Conservation (phyloP, 2,329 filamentous ascomycete species). For the Fusarium sp. region DNA sequence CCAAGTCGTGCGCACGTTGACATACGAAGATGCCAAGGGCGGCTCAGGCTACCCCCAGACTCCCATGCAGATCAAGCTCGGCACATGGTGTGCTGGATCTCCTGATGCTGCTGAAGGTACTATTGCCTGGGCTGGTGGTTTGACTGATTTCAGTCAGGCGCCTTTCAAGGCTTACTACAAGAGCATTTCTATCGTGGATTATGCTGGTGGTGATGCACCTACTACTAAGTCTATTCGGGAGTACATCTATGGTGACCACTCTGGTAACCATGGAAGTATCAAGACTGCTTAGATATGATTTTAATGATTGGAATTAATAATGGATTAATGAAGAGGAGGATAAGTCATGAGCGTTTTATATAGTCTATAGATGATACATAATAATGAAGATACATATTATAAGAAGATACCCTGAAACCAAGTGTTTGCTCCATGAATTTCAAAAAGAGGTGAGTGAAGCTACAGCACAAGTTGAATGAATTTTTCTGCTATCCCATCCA, state of each 20-base stretch:
- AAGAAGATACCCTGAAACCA: background rate
- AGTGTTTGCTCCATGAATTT: too few relatives aligned
- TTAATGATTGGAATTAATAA: slow-evolving; percentile 12
- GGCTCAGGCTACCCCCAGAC: slow-evolving; percentile 75
- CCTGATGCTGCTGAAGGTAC: slow-evolving; percentile 73
- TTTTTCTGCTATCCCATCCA: too few relatives aligned
- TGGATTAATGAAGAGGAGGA: slow-evolving; percentile 25
- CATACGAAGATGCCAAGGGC: slow-evolving; percentile 66
- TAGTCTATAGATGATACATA: slow-evolving; percentile 14
- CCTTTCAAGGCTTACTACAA: slow-evolving; percentile 60
- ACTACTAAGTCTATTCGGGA: slow-evolving; percentile 51
- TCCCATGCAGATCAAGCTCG: slow-evolving; percentile 76
- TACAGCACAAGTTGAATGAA: too few relatives aligned
- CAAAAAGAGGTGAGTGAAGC: too few relatives aligned
- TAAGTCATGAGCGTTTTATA: slow-evolving; percentile 3
- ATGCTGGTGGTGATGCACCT: slow-evolving; percentile 52
- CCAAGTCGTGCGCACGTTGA: slow-evolving; percentile 68
- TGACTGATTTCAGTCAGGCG: slow-evolving; percentile 56
- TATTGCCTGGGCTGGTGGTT: slow-evolving; percentile 74
- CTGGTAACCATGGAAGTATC: slow-evolving; percentile 58
- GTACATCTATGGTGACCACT: slow-evolving; percentile 56
- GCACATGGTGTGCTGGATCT: slow-evolving; percentile 72
- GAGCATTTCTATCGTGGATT: slow-evolving; percentile 57
- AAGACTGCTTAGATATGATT: slow-evolving; percentile 22
- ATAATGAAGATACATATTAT: background rate